A percentile compares a stretch with the other conserved stretches of the same genome.
Conservation (phyloP, 1,284 basidiomycete genomes). For the Trametes sp. region DNA sequence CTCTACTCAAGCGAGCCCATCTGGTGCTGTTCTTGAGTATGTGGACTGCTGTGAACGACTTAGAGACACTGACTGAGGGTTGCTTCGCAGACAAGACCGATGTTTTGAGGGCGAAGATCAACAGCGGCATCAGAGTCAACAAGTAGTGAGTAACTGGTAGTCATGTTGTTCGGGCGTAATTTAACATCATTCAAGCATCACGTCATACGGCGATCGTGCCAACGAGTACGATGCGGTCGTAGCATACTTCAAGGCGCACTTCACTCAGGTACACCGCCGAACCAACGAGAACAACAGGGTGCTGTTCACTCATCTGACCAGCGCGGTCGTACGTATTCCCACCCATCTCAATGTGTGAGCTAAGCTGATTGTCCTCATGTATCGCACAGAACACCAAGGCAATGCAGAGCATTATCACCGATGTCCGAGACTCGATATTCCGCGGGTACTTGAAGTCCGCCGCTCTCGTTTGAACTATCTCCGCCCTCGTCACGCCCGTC, state of each 20-base stretch:
- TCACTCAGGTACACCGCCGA: constrained; percentile 78
- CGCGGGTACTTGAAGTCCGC: constrained; percentile 45
- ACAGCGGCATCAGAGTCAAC: constrained; percentile 68
- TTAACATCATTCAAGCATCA: constrained; percentile 58
- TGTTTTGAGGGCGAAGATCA: constrained; percentile 73
- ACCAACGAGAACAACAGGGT: constrained; percentile 82
- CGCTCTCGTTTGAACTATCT: constrained; percentile 39
- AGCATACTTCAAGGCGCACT: constrained; percentile 84
- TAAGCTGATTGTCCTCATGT: background rate
- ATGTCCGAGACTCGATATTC: constrained; percentile 54
- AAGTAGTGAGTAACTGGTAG: constrained; percentile 68
- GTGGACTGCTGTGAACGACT: constrained; percentile 36
- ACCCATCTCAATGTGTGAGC: background rate
- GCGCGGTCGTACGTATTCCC: constrained; percentile 67
- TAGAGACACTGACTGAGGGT: background rate
- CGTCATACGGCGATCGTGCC: constrained; percentile 79
- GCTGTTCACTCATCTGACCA: constrained; percentile 81
- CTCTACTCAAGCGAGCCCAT: constrained; percentile 78
- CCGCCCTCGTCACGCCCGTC: background rate
- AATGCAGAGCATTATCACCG: constrained; percentile 81
- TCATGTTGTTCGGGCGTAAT: background rate
- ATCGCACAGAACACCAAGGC: constrained; percentile 73
- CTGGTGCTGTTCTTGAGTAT: constrained; percentile 81
- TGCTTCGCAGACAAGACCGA: constrained; percentile 74
- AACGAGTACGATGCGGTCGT: constrained; percentile 84